Percentiles rank a stretch among this genome's conserved stretches.
phyloP scores from a whole-genome alignment of 2,329 filamentous ascomycete genomes.

The Aspergillus aculeatinus region DNA sequence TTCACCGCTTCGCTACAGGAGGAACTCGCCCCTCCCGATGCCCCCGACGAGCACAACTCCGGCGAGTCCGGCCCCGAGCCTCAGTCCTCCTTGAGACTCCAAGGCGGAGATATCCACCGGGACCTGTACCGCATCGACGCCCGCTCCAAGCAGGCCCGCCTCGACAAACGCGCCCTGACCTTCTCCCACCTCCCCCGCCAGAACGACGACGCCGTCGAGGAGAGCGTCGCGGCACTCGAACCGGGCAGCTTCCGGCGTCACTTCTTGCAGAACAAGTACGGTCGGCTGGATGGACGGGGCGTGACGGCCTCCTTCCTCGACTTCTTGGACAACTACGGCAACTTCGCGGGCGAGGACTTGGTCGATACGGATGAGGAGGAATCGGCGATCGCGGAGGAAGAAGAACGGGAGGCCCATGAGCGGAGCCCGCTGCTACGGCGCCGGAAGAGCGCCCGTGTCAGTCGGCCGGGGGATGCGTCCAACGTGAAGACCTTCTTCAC shows the following conservation, averaged over 20 bases:
- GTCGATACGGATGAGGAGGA: constrained; percentile 59
- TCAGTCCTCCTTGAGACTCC: constrained; percentile 68
- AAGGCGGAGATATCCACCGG: constrained; percentile 76
- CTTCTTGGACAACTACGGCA: constrained; percentile 73
- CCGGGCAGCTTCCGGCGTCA: constrained; percentile 58
- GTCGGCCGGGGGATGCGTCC: constrained; percentile 60
- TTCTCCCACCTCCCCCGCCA: constrained; percentile 57
- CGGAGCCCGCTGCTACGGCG: constrained; percentile 61
- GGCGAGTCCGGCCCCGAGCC: constrained; percentile 21
- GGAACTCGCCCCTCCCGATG: constrained; percentile 4
- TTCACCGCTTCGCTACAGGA: constrained; percentile 23
- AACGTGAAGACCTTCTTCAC: constrained; percentile 76
- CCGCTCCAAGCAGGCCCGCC: constrained; percentile 44
- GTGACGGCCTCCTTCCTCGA: constrained; percentile 59
- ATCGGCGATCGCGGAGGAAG: constrained; percentile 43
- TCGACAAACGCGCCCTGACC: constrained; percentile 61
- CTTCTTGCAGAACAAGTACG: constrained; percentile 45
- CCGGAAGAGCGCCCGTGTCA: constrained; percentile 51
- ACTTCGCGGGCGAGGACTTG: constrained; percentile 72
- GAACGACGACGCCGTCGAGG: constrained; percentile 25
- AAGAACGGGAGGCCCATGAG: constrained; percentile 55
- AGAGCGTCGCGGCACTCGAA: constrained; percentile 47
- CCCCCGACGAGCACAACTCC: constrained; percentile 3
- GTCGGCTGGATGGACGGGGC: constrained; percentile 14
- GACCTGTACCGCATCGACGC: constrained; percentile 74